Base-by-base conservation (phyloP, 139 green algal genomes). In the Tetradesmus obliquus region DNA sequence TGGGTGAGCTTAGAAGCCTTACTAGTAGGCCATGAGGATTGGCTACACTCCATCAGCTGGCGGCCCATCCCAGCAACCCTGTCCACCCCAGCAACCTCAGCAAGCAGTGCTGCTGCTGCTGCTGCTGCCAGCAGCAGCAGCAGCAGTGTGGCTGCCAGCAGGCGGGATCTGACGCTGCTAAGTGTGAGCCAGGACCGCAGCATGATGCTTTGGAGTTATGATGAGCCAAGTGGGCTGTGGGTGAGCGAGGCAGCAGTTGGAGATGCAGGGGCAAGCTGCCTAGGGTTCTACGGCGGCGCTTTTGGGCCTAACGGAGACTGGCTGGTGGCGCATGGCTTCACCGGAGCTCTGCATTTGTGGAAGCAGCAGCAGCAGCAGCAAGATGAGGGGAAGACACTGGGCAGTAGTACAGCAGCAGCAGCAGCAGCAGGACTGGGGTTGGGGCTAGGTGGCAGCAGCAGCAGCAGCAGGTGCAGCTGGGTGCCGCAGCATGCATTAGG, bases 21-120 rank as follows among this genome's bases (percentile, higher is more conserved):
- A 62, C 94, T 99, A 1, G 93, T 98, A 2, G 97, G 97, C 0
- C 98, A 99, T 85, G 98, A 99, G 92, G 98, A 99, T 92, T 99
- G 98, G 98, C 97, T 99, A 79, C 95, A 98, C 91, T 94, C 91
- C 1, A 96, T 98, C 45, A 87, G 90, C 13, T 99, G 98, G 97
- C 91, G 95, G 58, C 96, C 95, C 2, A 79, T 55, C 20, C 24
- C 55, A 10, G 54, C 88, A 81, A 20, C 60, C 71, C 62, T 51
- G n/a, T n/a, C 86, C 55, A 20, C 76, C 5, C 76, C 86, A 91
- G 85, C 88, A 62, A 76, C 82, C 89, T 45, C 88, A 13, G 71
- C 80, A 45, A 85, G 91, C 71, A 79, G 58, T 60, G 57, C 66
- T 86, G 86, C 32, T 5, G 9, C 84, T 8, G n/a, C 72, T 20